Evolutionary conservation across 495 filamentous ascomycete genomes (phyloP), one percentile per base, ranked within the genome.

Genomic region (Neurospora terricola): DNA sequence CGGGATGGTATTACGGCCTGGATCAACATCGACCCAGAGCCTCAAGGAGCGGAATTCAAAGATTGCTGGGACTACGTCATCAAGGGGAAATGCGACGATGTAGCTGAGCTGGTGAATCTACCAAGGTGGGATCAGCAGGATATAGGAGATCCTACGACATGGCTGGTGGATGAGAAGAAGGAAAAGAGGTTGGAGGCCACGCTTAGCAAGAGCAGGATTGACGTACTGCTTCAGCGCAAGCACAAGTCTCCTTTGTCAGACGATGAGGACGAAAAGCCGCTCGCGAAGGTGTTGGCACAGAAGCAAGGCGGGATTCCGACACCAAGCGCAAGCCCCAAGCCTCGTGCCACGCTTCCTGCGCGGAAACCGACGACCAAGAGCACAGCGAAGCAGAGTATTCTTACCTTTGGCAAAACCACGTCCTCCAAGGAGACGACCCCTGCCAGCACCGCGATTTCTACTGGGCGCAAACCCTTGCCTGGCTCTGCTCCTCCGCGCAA

Each of bases 11-110:
- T 97, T 68, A 92, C 94, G 2, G 91, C 97, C 59, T 99, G 94
- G 92, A 92, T 99, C 78, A 98, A 98, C 82, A 88, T 93, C 69
- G 93, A 96, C 72, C 88, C 92, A 0, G 90, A 90, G 72, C 96
- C 96, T 9, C 84, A 86, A 12, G 91, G 92, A 34, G 91, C 91
- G 75, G 94, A 97, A 69, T 91, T 98, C 72, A 93, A 94, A 78
- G 90, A 94, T 73, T 94, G 92, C 78, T 99, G 94, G 88, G 96
- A 99, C 81, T 81, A 97, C 73, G 88, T 98, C 12, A 91, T 99
- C 70, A 88, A 88, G 73, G 94, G 93, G 16, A 91, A 92, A 74
- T 97, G 92, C 77, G 96, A 99, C 78, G 90, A 94, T 75, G 91
- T 98, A 18, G 96, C 96, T 30, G 87, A 87, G 21, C 83, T 91